These are phyloP conservation scores for Meyerozyma elateridarum DNA, from an alignment of 1,139 yeast species.

Conservation along the genomic window DNA sequence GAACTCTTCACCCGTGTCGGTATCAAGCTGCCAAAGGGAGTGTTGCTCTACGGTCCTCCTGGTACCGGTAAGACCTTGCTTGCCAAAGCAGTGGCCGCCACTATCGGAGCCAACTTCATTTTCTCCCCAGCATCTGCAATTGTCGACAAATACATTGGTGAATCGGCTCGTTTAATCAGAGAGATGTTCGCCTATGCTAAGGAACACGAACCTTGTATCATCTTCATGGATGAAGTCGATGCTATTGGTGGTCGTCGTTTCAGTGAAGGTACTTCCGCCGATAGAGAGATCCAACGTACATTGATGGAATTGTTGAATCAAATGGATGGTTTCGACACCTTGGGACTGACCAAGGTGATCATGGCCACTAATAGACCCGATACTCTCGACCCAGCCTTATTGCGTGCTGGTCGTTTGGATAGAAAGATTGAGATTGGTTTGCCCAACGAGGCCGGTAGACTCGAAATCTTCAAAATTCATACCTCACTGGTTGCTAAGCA, in stretches of 20 bases:
- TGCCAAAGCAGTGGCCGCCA: constrained; percentile 98
- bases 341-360: constrained; percentile 95
- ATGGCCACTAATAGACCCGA: constrained; percentile 99
- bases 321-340: constrained; percentile 97
- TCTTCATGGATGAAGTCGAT: constrained; percentile 98
- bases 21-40: constrained; percentile 98
- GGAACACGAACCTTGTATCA: constrained; percentile 98
- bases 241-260: constrained; percentile 99
- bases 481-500: constrained; percentile 79
- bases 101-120: constrained; percentile 96
- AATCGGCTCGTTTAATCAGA: constrained; percentile 91
- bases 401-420: constrained; percentile 98
- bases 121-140: constrained; percentile 98
- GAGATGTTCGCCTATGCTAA: constrained; percentile 99
- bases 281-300: constrained; percentile 97
- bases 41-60: constrained; percentile 96
- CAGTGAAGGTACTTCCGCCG: constrained; percentile 98
- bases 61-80: constrained; percentile 96
- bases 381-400: constrained; percentile 96
- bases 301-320: constrained; percentile 96
- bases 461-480: constrained; percentile 93
- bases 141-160: constrained; percentile 98
- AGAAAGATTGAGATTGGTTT: constrained; percentile 94
- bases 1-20: constrained; percentile 95
- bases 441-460: constrained; percentile 95